These are phyloP conservation scores for Psophocarpus tetragonolobus DNA, from an alignment of 306 rosid genomes.

Conservation along the genomic window DNA sequence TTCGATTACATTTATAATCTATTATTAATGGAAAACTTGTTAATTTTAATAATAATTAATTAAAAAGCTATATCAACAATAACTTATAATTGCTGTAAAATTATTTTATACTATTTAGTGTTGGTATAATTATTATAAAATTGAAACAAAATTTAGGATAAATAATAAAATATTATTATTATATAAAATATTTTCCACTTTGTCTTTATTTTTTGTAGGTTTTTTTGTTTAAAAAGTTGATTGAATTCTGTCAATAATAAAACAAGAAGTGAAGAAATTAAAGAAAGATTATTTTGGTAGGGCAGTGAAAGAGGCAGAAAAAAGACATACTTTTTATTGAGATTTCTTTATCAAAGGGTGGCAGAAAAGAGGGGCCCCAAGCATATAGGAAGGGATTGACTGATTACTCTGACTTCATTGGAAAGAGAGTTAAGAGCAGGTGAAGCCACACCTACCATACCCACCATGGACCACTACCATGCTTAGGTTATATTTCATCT, in stretches of 20 bases:
- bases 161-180: too few relatives aligned
- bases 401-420: conserved; percentile 35
- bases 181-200: too few relatives aligned
- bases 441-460: conserved; percentile 43
- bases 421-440: conserved; percentile 42
- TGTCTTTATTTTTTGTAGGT: too few relatives aligned
- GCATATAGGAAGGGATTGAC: conserved; percentile 29
- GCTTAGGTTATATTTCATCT: too few relatives aligned
- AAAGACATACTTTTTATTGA: conserved; percentile 24
- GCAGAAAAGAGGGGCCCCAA: neutral
- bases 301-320: neutral
- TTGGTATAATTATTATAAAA: too few relatives aligned
- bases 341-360: conserved; percentile 21
- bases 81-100: too few relatives aligned
- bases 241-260: neutral
- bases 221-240: neutral
- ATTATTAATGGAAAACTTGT: too few relatives aligned
- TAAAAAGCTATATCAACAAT: too few relatives aligned
- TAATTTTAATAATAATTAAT: too few relatives aligned
- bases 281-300: neutral
- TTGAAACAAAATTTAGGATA: too few relatives aligned
- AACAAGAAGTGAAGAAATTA: neutral
- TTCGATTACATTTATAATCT: too few relatives aligned
- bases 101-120: too few relatives aligned
- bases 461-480: conserved; percentile 24